A percentile compares a stretch with the other conserved stretches of the same genome.
phyloP scores from a whole-genome alignment of 179 eudicot species.

The Drosera spatulata region DNA sequence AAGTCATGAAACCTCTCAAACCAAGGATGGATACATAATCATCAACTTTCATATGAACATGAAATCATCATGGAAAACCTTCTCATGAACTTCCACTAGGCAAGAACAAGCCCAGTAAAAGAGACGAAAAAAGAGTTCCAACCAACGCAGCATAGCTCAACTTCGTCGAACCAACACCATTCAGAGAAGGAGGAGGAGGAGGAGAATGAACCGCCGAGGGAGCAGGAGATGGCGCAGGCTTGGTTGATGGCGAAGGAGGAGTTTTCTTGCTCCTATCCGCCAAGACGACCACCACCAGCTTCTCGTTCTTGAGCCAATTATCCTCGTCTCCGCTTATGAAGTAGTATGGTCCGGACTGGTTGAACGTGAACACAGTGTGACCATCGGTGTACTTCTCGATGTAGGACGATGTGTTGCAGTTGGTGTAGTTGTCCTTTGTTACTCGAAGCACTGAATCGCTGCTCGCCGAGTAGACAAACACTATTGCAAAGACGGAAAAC shows the following conservation, averaged over 20 bases:
- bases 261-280: conserved; percentile 34
- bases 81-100: background rate
- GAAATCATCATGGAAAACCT: too few relatives aligned
- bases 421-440: conserved; percentile 39
- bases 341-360: conserved; percentile 53
- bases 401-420: conserved; percentile 44
- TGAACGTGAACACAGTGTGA: conserved; percentile 38
- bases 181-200: conserved; percentile 20
- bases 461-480: conserved; percentile 30
- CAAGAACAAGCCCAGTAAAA: conserved; percentile 23
- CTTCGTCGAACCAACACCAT: conserved; percentile 19
- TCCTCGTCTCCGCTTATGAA: conserved; percentile 65
- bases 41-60: too few relatives aligned
- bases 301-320: conserved; percentile 55
- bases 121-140: conserved; percentile 36
- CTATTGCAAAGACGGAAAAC: conserved; percentile 5
- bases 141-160: conserved; percentile 13
- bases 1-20: too few relatives aligned
- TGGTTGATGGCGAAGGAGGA: conserved; percentile 18
- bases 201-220: conserved; percentile 18
- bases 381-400: conserved; percentile 43
- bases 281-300: conserved; percentile 41
- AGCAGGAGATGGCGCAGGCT: conserved; percentile 20
- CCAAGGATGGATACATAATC: too few relatives aligned
- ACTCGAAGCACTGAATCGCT: conserved; percentile 54